These are phyloP conservation scores for Hippophae rhamnoides DNA, from an alignment of 306 rosid genomes.

Conservation along the genomic window DNA sequence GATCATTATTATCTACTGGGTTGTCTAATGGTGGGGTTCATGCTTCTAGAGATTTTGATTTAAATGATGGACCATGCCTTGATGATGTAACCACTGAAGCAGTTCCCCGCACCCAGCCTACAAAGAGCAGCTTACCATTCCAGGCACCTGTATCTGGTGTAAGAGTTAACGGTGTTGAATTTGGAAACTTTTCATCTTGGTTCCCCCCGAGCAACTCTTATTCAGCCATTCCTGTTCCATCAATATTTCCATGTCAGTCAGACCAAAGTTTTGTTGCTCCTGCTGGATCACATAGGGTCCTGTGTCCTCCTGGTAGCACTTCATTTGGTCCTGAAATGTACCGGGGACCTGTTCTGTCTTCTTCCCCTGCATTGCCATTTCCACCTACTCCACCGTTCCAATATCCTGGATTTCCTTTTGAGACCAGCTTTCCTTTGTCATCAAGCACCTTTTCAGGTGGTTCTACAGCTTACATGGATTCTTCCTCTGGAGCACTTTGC, in stretches of 20 bases:
- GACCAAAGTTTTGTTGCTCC: constrained; percentile 68
- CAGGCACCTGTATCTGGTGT: constrained; percentile 41
- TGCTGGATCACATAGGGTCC: constrained; percentile 57
- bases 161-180: constrained; percentile 49
- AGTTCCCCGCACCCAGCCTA: constrained; percentile 42
- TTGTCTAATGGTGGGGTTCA: constrained; percentile 48
- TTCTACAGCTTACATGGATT: constrained; percentile 69
- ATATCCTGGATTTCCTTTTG: constrained; percentile 81
- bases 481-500: constrained; percentile 58
- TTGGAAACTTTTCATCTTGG: constrained; percentile 76
- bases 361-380: constrained; percentile 77
- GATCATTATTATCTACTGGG: constrained; percentile 53
- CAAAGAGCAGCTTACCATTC: constrained; percentile 35
- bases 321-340: constrained; percentile 69
- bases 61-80: constrained; percentile 84
- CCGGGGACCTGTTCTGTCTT: constrained; percentile 67
- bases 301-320: constrained; percentile 46
- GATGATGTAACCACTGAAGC: constrained; percentile 62
- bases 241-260: constrained; percentile 65
- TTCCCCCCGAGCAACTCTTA: constrained; percentile 46
- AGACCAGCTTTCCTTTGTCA: constrained; percentile 64
- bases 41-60: constrained; percentile 72
- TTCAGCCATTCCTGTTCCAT: constrained; percentile 60
- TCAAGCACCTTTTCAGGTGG: constrained; percentile 71
- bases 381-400: constrained; percentile 57